These are phyloP conservation scores for Exophiala sp. DNA, from an alignment of 2,329 filamentous ascomycete species.

Conservation along the genomic window DNA sequence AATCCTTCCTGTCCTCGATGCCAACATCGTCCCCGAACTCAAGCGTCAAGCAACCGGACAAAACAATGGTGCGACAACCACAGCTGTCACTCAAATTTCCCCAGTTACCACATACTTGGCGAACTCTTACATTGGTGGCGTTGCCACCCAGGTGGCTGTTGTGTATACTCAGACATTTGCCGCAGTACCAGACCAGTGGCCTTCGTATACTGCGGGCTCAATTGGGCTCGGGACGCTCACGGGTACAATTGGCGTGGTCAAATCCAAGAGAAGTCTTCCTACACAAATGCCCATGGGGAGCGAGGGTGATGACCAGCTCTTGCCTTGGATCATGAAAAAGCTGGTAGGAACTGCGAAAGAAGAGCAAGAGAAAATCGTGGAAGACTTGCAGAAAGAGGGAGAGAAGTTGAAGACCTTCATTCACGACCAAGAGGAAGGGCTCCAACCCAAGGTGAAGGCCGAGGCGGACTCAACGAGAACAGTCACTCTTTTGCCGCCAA, in stretches of 20 bases:
- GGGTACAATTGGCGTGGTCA: constrained; percentile 25
- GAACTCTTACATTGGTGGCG: constrained; percentile 2
- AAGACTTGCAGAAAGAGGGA: neutral
- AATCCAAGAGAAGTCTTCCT: constrained; percentile 22
- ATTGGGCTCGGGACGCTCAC: constrained; percentile 34
- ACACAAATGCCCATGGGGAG: constrained; percentile 15
- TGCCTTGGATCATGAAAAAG: neutral
- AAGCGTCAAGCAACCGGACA: constrained; percentile 30
- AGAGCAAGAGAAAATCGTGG: neutral
- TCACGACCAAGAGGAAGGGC: neutral
- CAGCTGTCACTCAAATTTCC: constrained; percentile 29
- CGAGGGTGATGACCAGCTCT: neutral
- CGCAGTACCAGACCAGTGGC: constrained; percentile 32
- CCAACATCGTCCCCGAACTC: constrained; percentile 19
- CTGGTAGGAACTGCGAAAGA: neutral
- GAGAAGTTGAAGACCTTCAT: neutral
- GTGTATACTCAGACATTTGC: constrained; percentile 32
- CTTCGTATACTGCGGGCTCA: constrained; percentile 28
- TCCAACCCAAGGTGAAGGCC: neutral
- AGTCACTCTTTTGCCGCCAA: neutral
- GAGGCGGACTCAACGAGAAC: neutral
- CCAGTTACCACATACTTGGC: constrained; percentile 31
- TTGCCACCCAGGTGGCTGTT: constrained; percentile 19
- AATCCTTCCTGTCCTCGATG: constrained; percentile 17
- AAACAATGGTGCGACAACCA: constrained; percentile 28